Evolutionary conservation across 345 rosid species (phyloP).

Genomic region (Salix exigua): DNA sequence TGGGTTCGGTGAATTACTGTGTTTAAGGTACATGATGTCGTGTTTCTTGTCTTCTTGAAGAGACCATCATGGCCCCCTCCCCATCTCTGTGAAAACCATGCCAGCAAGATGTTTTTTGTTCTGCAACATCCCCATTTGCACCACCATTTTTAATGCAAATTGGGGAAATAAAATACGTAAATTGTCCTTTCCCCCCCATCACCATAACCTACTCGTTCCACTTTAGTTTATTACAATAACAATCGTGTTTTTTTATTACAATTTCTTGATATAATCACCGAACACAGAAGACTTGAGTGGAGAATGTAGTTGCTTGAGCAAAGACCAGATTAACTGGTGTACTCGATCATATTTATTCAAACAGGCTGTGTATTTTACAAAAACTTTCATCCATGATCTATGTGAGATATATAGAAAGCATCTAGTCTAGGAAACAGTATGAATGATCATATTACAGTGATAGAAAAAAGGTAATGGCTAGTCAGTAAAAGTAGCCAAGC

Average conservation of each 20-base stretch:
- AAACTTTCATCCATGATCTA: not conserved
- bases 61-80: not conserved
- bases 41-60: not conserved
- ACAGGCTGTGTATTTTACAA: not conserved
- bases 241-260: too few species aligned
- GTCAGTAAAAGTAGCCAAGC: not conserved
- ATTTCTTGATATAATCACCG: not conserved
- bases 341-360: not conserved
- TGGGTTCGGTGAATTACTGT: too few species aligned
- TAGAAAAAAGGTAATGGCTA: not conserved
- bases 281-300: not conserved
- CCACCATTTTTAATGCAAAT: not conserved
- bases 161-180: too few species aligned
- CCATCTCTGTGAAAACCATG: not conserved
- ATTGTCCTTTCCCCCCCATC: too few species aligned
- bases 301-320: too few species aligned
- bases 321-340: too few species aligned
- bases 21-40: not conserved
- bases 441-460: not conserved
- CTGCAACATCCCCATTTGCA: too few species aligned
- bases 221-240: too few species aligned
- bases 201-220: too few species aligned
- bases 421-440: not conserved
- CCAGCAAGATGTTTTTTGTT: not conserved
- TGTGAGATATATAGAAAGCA: not conserved